These are phyloP conservation scores for Eucalyptus erythrocorys DNA, from an alignment of 345 rosid species.

Conservation along the genomic window DNA sequence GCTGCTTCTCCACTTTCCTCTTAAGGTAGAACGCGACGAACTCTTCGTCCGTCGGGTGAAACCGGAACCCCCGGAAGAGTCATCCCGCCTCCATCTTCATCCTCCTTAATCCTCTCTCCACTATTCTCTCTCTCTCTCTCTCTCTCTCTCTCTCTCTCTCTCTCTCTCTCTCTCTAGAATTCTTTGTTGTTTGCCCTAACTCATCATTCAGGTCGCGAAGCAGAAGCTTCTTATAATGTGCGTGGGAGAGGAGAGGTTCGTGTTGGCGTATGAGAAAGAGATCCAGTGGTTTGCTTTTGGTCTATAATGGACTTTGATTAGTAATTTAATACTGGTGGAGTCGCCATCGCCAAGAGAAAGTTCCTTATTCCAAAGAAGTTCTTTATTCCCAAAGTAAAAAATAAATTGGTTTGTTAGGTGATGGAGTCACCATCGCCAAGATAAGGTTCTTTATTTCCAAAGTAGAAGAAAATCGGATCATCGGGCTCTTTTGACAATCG, in stretches of 20 bases:
- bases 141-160: background rate
- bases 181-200: background rate
- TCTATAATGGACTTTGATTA: background rate
- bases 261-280: background rate
- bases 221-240: background rate
- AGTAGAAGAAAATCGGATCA: no score
- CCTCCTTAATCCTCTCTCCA: background rate
- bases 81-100: background rate
- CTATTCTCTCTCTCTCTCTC: background rate
- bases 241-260: background rate
- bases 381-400: background rate
- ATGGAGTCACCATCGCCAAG: no score
- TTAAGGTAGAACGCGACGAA: slow-evolving; percentile 12
- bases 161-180: background rate
- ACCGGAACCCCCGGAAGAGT: slow-evolving; percentile 9
- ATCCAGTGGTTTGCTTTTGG: background rate
- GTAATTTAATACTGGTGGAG: background rate
- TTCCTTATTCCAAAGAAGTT: no score
- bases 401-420: background rate
- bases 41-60: slow-evolving; percentile 22
- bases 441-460: no score
- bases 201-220: background rate
- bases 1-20: slow-evolving; percentile 14
- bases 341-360: background rate
- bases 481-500: no score